Base-by-base conservation (phyloP, 2,329 filamentous ascomycete species). In the Pseudogymnoascus sp. region DNA sequence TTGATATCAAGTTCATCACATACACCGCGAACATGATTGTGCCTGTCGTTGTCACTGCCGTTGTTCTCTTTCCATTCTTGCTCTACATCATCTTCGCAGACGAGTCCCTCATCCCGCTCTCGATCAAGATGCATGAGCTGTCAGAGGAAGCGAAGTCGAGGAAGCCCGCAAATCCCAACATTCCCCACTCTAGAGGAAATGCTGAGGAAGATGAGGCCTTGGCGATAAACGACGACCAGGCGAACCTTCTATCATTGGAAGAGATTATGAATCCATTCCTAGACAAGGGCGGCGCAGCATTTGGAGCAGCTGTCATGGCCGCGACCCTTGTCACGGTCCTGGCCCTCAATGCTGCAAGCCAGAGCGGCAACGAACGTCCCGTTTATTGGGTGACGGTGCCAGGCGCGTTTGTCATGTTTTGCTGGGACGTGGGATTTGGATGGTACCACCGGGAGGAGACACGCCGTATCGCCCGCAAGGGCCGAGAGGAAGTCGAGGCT, bases 1-100 rank as follows among this genome's bases (percentile, higher is more conserved):
- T 90, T 68, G 68, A 81, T 3, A 86, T 90, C 74, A 86, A 81
- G 58, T 90, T 90, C 71, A 83, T 90, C 68, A 78, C 82, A 39
- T 90, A 90, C 68, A 90, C 87, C 0, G 87, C 85, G n/a, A 89
- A 90, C 69, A 88, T 90, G 80, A 86, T 90, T 16, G 85, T 90
- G 0, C 88, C 88, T 0, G 86, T 88, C 1, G 74, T 89, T 20
- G 75, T 81, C n/a, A 90, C 88, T 0, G 86, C 81, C 2, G 77
- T 90, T 14, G 73, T 89, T 0, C 72, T 90, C 2, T 90, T 88
- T 58, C 88, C 87, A 0, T 87, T 89, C 65, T 71, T 91, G 4
- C 75, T 90, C 0, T 90, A 87, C 67, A 78, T 89, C 61, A 79
- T 90, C 16, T 91, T 90, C 65, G 79, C 80, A 1, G 78, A 86